Percentiles rank a stretch among this genome's conserved stretches.
Conservation (phyloP, 345 rosid genomes). For the Anastatica hierochuntica region DNA sequence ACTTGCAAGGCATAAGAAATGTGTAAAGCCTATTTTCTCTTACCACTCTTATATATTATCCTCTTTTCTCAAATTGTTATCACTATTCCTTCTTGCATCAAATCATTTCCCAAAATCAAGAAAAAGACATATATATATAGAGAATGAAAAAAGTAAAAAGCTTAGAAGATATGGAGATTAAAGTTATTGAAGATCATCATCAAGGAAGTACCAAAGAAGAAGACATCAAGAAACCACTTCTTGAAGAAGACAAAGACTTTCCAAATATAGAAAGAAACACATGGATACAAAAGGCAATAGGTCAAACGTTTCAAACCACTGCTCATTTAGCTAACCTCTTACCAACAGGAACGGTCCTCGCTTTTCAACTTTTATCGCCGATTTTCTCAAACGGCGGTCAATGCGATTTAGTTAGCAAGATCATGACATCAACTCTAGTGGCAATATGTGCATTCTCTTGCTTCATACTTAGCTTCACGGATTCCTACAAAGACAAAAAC, state of each 20-base stretch:
- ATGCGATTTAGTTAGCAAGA: constrained; percentile 49
- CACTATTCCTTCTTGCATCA: constrained; percentile 11
- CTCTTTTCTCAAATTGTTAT: constrained; percentile 3
- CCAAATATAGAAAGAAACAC: constrained; percentile 37
- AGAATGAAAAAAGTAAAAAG: background rate
- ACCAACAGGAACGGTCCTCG: constrained; percentile 89
- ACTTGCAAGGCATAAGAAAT: constrained; percentile 52
- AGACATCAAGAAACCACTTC: constrained; percentile 32
- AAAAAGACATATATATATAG: too few relatives aligned
- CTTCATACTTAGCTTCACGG: constrained; percentile 66
- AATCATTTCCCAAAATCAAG: constrained; percentile 7
- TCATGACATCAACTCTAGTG: constrained; percentile 49
- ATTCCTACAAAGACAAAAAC: constrained; percentile 61
- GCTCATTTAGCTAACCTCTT: constrained; percentile 82
- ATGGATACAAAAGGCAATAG: constrained; percentile 60
- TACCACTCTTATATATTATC: background rate
- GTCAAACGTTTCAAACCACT: constrained; percentile 80
- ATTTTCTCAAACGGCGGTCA: constrained; percentile 65
- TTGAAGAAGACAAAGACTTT: constrained; percentile 21
- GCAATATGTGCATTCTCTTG: constrained; percentile 61
- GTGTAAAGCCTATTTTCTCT: constrained; percentile 3
- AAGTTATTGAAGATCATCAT: background rate
- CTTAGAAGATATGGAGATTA: constrained; percentile 29
- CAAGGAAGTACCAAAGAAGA: constrained; percentile 6
- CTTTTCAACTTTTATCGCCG: constrained; percentile 80